Base-by-base conservation (phyloP, 805 yeast species). In the Peterozyma xylosa region DNA sequence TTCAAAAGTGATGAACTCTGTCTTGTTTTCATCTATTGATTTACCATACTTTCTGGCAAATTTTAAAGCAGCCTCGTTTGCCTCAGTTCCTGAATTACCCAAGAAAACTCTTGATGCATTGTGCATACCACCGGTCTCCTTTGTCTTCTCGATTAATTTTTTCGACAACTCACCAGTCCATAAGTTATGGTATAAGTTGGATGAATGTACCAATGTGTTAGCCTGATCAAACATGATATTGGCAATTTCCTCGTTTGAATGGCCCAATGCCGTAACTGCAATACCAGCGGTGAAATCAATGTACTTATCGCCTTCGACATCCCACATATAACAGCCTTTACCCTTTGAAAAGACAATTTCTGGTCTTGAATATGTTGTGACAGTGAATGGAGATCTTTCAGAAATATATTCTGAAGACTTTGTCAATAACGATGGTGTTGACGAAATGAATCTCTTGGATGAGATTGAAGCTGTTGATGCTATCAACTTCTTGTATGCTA, bases 261-360 rank as follows among this genome's bases (percentile, higher is more conserved):
- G 98, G 2, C 99, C 99, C 50, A 93, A 68, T 1, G 86, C 82
- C n/a, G 96, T 91, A 13, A 93, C 99, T 1, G 99, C 98, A 52
- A 93, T 91, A 42, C 99, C 99, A 2, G 97, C 89, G 1, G 91
- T 82, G 64, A 93, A 91, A 59, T 93, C 99, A 41, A 93, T 72
- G 57, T 82, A 93, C 58, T 82, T 74, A 35, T 78, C 72, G 48
- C 84, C 83, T 53, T 86, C 88, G 40, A 83, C 63, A 61, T 93
- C 99, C 70, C 81, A 89, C 43, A 93, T 60, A 43, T 70, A 70
- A n/a, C 89, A 77, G 15, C 96, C 96, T 53, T 78, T 64, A 33
- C 96, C 99, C 48, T 81, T 82, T 40, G 83, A 79, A 45, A 91
- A 71, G 14, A 88, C 85, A 41, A 89, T 62, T 38, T 78, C 70